Base-by-base conservation (phyloP, 306 rosid genomes). In the Carpinus fangiana region DNA sequence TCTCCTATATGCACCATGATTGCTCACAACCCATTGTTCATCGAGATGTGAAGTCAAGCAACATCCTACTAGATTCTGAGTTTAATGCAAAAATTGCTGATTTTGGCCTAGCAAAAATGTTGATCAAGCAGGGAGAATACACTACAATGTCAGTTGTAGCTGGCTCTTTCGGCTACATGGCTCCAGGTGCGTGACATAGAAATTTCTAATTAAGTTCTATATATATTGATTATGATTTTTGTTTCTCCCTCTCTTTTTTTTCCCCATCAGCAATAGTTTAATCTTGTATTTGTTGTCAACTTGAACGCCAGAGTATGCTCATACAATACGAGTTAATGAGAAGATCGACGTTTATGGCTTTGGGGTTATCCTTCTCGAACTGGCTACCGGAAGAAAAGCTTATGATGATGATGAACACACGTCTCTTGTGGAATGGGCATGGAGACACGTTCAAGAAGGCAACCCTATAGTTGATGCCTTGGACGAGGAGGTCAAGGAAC, bases 1-100 rank as follows among this genome's bases (percentile, higher is more conserved):
- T 94, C 85, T 70, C 87, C 76, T 92, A 94, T 75, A 94, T 94
- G 98, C 97, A 94, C 82, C 94, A 90, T 73, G 97, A 90, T 20
- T 89, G 90, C 38, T 84, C 86, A 56, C 91, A 89, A 5, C 95
- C 94, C 0, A 55, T 94, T 47, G 82, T 92, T 76, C 98, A 94
- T 76, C 57, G 97, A 48, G 98, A 92, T 75, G 83, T 92, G 68
- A 92, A 94, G 73, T 56, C 95, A 13, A 92, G 98, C 59, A 94
- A 94, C 82, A 88, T 92, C 46, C 88, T 94, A 54, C 81, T 94
- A 41, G 97, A 94, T 83, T 69, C 91, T 7, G 86, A 12, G 56
- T 52, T 92, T 88, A 90, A 85, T 20, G 95, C 97, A 28, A 92
- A 90, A 86, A 88, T 92, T 38, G 93, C 97, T 23, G 98, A 94